Evolutionary conservation across 148 eudicot species (phyloP).

Genomic region (Vaccinium myrtillus): DNA sequence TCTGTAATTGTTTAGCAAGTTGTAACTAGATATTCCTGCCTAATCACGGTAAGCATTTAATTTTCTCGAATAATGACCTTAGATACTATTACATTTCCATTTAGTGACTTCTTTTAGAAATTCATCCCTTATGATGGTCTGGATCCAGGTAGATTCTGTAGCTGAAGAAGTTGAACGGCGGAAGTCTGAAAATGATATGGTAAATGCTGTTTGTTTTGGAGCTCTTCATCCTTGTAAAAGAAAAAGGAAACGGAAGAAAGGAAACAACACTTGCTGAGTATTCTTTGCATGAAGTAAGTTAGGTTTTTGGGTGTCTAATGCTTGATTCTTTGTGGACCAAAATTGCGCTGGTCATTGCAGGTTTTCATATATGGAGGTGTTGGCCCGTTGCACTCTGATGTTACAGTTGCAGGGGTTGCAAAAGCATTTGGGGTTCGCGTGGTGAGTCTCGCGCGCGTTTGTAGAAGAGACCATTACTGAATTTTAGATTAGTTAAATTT

Average conservation of each 20-base stretch:
- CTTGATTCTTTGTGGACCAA: slow-evolving; percentile 9
- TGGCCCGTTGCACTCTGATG: slow-evolving; percentile 91
- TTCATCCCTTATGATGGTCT: slow-evolving; percentile 16
- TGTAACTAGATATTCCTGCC: neutral
- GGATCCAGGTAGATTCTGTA: slow-evolving; percentile 78
- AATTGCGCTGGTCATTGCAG: slow-evolving; percentile 39
- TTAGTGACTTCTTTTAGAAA: slow-evolving; percentile 13
- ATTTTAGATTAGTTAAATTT: neutral
- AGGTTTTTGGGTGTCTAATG: neutral
- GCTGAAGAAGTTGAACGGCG: slow-evolving; percentile 82
- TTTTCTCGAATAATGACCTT: neutral
- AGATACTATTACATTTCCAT: neutral
- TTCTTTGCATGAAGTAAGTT: neutral
- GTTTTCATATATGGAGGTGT: slow-evolving; percentile 96
- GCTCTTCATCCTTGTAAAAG: neutral
- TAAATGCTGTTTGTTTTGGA: slow-evolving; percentile 23
- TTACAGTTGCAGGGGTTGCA: slow-evolving; percentile 85
- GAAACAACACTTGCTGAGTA: neutral
- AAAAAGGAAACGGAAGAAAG: neutral
- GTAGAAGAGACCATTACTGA: neutral
- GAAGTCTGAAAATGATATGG: slow-evolving; percentile 79
- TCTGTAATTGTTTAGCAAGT: neutral
- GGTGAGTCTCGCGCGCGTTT: slow-evolving; percentile 38
- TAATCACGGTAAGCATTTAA: neutral
- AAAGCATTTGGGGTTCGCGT: slow-evolving; percentile 96